Conservation (phyloP, 192 early-diverging fungal genomes). For the Phlyctochytrium bullatum region DNA sequence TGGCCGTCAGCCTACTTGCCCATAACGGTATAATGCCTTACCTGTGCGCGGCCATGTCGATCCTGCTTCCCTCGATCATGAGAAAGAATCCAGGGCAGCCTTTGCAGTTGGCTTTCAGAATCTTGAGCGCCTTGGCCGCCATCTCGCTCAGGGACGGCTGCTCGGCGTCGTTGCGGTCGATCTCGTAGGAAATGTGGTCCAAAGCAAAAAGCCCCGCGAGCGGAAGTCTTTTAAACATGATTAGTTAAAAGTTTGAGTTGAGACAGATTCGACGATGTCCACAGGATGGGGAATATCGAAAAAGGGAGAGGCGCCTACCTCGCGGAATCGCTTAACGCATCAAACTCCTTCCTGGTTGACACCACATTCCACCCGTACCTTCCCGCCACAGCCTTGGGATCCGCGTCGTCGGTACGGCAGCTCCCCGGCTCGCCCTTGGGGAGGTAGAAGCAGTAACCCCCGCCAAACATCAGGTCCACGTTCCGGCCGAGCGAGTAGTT, state of each 20-base stretch:
- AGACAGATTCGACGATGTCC: too few species aligned
- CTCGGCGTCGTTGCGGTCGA: conserved; percentile 67
- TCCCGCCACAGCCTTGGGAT: conserved; percentile 48
- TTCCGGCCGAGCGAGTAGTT: conserved; percentile 78
- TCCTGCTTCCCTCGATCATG: conserved; percentile 95
- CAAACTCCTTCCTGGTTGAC: conserved; percentile 60
- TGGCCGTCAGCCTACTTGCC: too few species aligned
- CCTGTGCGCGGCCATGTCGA: conserved; percentile 94
- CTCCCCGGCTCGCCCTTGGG: conserved; percentile 58
- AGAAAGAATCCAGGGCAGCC: conserved; percentile 78
- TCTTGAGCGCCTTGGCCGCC: conserved; percentile 74
- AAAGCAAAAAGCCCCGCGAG: conserved; percentile 72
- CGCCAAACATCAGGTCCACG: conserved; percentile 89
- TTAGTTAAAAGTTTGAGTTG: conserved; percentile 6
- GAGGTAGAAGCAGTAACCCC: conserved; percentile 87
- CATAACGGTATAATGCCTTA: conserved; percentile 2
- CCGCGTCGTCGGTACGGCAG: conserved; percentile 74
- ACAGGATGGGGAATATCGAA: neutral
- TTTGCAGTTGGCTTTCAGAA: conserved; percentile 60
- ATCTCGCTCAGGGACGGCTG: conserved; percentile 86
- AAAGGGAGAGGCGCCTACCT: conserved; percentile 3
- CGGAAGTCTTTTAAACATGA: conserved; percentile 49
- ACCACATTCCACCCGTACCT: conserved; percentile 66
- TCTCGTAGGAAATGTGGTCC: conserved; percentile 91
- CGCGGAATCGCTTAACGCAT: conserved; percentile 37